Evolutionary conservation across 1,284 basidiomycete genomes (phyloP).

Genomic region (Cutaneotrichosporon sp.): DNA sequence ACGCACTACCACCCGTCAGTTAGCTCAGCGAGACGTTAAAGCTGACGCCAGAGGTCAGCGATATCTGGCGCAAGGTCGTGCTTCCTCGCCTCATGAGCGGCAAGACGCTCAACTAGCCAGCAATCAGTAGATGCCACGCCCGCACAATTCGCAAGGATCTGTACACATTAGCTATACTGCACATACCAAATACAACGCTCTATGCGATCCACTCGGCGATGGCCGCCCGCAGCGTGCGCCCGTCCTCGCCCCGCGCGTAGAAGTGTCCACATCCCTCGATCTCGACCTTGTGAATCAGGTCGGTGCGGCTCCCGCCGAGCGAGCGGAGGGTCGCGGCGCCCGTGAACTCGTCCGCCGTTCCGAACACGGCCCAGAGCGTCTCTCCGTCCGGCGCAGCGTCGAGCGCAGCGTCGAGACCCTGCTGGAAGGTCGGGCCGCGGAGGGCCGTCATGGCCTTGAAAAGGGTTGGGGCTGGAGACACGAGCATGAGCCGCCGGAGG

Average conservation of each 20-base stretch:
- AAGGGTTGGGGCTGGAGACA: conserved; percentile 43
- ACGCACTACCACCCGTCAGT: conserved; percentile 32
- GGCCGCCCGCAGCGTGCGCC: conserved; percentile 21
- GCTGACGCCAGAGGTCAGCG: conserved; percentile 35
- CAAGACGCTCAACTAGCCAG: conserved; percentile 10
- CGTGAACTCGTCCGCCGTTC: conserved; percentile 44
- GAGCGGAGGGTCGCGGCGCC: conserved; percentile 22
- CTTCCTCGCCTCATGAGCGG: conserved; percentile 34
- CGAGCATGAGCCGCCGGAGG: conserved; percentile 31
- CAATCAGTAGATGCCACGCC: too few relatives aligned
- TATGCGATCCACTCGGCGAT: conserved; percentile 32
- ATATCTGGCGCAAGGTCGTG: conserved; percentile 43
- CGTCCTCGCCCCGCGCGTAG: conserved; percentile 30
- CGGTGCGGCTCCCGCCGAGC: conserved; percentile 17
- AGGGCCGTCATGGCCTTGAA: conserved; percentile 35
- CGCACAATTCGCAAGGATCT: neutral
- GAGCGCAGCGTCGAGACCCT: conserved; percentile 20
- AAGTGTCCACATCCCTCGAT: conserved; percentile 45
- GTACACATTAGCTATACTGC: neutral
- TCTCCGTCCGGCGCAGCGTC: neutral
- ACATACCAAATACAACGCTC: conserved; percentile 1
- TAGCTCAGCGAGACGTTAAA: too few relatives aligned
- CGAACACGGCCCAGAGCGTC: conserved; percentile 33
- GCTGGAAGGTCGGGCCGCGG: conserved; percentile 29
- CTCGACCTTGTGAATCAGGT: conserved; percentile 23